Base-by-base conservation (phyloP, 805 yeast genomes). In the Yarrowia sp. region DNA sequence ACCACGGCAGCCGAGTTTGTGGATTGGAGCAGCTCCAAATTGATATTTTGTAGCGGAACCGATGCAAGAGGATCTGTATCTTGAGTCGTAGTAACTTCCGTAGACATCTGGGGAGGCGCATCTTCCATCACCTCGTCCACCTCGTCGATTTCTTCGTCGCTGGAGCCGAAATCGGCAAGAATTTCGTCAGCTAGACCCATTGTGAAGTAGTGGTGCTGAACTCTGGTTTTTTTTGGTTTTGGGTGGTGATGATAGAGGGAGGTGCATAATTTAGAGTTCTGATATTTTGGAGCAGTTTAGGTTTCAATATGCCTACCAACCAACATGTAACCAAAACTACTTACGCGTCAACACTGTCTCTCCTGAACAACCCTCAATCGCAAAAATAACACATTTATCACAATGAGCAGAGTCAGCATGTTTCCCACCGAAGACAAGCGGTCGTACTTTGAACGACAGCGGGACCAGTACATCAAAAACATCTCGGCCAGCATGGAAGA, bases 391-490 rank as follows among this genome's bases (percentile, higher is more conserved):
- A 21, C 24, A 4, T 9, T 22, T 16, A 21, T 5, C 30, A 52
- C 22, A 3, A 58, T 58, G 63, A 30, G 33, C 51, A 44, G 63
- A 40, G 63, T 58, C 40, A 41, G 51, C 51, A 43, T 48, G 54
- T 61, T 61, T 35, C 56, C 64, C 7, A 38, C 41, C 2, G 63
- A 67, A n/a, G 65, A 49, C 19, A 64, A 67, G 21, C 38, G 66
- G 62, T 71, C 77, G 22, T 80, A 81, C 65, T 86, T 86, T 68
- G 88, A 84, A 67, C 82, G 80, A 66, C 88, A 85, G 67, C 76
- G 89, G 17, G 88, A 85, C 66, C 72, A 79, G 21, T 77, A 85
- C 41, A 76, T 86, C n/a, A 80, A 83, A 46, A 88, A 85, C 66
- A 84, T 86, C 49, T 74, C 85, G 2, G 46, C 61, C n/a, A 73